These are phyloP conservation scores for Neurospora crassa DNA, from an alignment of 2,329 filamentous ascomycete species.

Conservation along the genomic window DNA sequence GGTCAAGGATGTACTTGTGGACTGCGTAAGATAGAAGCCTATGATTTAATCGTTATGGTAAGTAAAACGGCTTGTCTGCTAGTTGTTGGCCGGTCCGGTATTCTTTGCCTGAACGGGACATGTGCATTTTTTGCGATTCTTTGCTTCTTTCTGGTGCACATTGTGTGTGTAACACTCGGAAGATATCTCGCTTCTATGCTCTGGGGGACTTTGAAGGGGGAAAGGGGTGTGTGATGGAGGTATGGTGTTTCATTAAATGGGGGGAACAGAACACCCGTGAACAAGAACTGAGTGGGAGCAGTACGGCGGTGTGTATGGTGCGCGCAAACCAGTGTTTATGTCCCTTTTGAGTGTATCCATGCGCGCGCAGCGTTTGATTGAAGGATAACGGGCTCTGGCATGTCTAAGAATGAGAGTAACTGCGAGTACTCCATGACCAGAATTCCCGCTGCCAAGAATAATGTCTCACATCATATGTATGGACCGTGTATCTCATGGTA, in stretches of 20 bases:
- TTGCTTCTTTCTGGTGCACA: neutral
- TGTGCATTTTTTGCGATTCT: neutral
- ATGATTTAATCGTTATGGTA: neutral
- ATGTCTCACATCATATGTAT: neutral
- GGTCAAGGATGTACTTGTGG: slow-evolving; percentile 48
- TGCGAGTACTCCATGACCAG: neutral
- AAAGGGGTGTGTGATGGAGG: neutral
- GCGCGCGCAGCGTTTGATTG: neutral
- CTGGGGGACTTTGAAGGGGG: neutral
- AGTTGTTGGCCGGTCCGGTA: neutral
- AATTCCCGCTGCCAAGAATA: neutral
- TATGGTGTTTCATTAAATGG: neutral
- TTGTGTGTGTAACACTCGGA: neutral
- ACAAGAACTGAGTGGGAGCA: neutral
- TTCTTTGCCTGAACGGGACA: neutral
- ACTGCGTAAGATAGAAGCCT: slow-evolving; percentile 52
- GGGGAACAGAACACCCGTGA: neutral
- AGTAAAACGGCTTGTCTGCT: neutral
- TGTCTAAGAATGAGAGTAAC: neutral
- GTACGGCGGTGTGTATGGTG: neutral
- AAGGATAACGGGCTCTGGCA: neutral
- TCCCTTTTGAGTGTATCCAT: neutral
- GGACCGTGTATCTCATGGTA: neutral
- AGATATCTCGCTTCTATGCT: neutral
- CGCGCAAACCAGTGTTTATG: neutral